Conservation (phyloP, 257 asterid species). For the Fraxinus anomala region DNA sequence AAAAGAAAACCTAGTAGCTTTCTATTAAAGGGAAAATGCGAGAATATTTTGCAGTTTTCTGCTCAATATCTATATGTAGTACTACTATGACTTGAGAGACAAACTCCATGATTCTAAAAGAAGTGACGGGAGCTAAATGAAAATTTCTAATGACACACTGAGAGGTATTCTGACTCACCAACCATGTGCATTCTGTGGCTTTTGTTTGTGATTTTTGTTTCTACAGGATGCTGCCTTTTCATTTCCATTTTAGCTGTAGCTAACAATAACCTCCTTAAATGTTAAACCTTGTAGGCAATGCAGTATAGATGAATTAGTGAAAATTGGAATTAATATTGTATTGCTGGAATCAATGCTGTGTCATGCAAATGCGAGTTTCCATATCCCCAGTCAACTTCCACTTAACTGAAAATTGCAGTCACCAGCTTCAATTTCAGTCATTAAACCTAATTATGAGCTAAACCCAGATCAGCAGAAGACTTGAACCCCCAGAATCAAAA, state of each 20-base stretch:
- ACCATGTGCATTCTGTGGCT: neutral
- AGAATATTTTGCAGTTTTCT: no score
- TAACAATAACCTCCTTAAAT: neutral
- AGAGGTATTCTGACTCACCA: neutral
- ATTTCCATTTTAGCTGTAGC: neutral
- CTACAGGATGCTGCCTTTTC: neutral
- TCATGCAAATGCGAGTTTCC: constrained; percentile 28
- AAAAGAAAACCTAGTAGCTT: no score
- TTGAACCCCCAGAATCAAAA: constrained; percentile 11
- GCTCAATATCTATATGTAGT: no score
- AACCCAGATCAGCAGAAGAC: constrained; percentile 22
- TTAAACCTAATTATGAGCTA: constrained; percentile 19
- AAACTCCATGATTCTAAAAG: neutral
- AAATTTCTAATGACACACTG: neutral
- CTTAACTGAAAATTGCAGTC: neutral
- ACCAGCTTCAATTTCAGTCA: constrained; percentile 22
- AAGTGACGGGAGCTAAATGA: neutral
- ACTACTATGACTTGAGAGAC: neutral
- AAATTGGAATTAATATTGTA: neutral
- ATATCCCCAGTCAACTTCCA: constrained; percentile 19
- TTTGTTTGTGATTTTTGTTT: neutral
- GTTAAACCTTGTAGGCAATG: neutral
- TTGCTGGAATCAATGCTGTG: constrained; percentile 7
- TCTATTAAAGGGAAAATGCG: no score
- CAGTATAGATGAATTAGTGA: neutral